Base-by-base conservation (phyloP, 2,329 filamentous ascomycete species). In the Pseudogymnoascus sp. region DNA sequence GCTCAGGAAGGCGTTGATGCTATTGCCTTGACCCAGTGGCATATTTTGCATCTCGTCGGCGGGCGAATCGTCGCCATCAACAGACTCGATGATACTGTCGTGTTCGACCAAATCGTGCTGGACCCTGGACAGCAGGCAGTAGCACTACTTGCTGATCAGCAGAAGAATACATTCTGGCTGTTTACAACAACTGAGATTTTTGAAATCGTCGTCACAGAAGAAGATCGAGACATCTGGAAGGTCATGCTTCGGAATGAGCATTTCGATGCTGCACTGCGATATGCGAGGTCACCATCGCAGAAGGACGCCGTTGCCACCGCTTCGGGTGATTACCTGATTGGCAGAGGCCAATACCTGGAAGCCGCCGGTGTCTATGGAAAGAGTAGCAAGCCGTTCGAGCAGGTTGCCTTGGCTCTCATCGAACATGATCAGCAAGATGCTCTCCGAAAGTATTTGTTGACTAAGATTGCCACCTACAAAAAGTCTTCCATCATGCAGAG, bases 121-220 rank as follows among this genome's bases (percentile, higher is more conserved):
- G 89, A 93, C 62, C 83, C 86, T 4, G 90, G 89, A 0, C 90
- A 96, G 70, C 87, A 82, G 70, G 86, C 88, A 4, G 79, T 99
- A n/a, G 92, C 90, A 0, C 83, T 99, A 16, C 88, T 92, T 60
- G 88, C 93, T 7, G 95, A 99, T 75, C 84, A 89, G 65, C 93
- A 95, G 74, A 96, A 97, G 79, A 96, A 93, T 71, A 99, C 95
- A 0, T 97, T 93, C 73, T 99, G 96, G 95, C 82, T 99, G 2
- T 96, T 98, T 72, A 98, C 93, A 0, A 84, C 85, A 0, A 84
- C 90, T 63, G 92, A 96, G 71, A 96, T 99, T 60, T 97, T 92
- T 69, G 95, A 99, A 76, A 89, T 99, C 64, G 90, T 95, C 11
- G 89, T 93, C 11, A 89, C 87, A 50, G 91, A 98, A 63, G 95